Conservation (phyloP, 495 filamentous ascomycete genomes). For the Aspergillus bridgeri region DNA sequence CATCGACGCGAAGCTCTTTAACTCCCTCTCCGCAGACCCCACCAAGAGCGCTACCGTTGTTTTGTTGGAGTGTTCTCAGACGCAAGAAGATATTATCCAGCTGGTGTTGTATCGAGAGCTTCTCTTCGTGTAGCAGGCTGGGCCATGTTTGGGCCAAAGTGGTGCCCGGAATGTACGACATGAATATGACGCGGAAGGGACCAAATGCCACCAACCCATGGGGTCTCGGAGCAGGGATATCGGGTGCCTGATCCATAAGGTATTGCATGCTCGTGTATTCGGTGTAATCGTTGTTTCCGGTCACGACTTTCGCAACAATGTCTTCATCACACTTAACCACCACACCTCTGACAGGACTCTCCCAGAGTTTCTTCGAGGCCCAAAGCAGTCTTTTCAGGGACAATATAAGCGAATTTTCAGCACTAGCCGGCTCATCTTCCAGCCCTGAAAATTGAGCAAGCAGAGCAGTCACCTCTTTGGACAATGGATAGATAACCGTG, state of each 20-base stretch:
- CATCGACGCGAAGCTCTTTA: slow-evolving; percentile 23
- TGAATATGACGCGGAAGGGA: slow-evolving; percentile 27
- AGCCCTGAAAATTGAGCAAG: not conserved
- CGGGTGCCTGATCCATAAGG: slow-evolving; percentile 24
- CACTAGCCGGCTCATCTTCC: not conserved
- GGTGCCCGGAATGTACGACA: slow-evolving; percentile 28
- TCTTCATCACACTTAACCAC: slow-evolving; percentile 26
- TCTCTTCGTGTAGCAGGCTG: slow-evolving; percentile 21
- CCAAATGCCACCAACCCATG: slow-evolving; percentile 30
- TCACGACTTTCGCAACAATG: slow-evolving; percentile 29
- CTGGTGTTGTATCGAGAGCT: slow-evolving; percentile 29
- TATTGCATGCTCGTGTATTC: slow-evolving; percentile 35
- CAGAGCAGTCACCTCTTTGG: slow-evolving; percentile 11
- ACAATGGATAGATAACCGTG: slow-evolving; percentile 16
- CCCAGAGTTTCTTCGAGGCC: slow-evolving; percentile 13
- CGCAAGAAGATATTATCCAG: slow-evolving; percentile 28
- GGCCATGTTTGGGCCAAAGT: slow-evolving; percentile 30
- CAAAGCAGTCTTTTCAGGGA: slow-evolving; percentile 15
- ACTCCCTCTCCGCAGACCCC: slow-evolving; percentile 32
- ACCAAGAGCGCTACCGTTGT: slow-evolving; percentile 20
- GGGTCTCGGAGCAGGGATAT: slow-evolving; percentile 29
- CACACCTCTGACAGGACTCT: slow-evolving; percentile 11
- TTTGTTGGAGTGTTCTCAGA: slow-evolving; percentile 24
- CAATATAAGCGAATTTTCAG: not conserved
- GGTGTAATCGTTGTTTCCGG: slow-evolving; percentile 22